Conservation (phyloP, 352 stramenopile species). For the Blastocystis sp. region DNA sequence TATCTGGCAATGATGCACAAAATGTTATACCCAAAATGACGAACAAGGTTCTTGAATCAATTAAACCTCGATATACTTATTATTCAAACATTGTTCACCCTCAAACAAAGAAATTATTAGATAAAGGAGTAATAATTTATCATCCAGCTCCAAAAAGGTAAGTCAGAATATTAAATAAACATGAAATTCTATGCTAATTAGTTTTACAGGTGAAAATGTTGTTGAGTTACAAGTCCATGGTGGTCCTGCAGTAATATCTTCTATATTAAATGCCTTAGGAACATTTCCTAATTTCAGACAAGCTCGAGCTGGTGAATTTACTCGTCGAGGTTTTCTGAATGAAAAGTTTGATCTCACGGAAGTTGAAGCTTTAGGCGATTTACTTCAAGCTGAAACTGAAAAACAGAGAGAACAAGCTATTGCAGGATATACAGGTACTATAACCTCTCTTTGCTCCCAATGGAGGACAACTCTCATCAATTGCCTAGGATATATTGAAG, state of each 20-base stretch:
- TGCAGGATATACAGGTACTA: constrained; percentile 49
- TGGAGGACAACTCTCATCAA: constrained; percentile 56
- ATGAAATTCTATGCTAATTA: constrained; percentile 24
- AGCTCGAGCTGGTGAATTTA: constrained; percentile 62
- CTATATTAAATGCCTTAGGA: constrained; percentile 54
- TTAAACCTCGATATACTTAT: background rate
- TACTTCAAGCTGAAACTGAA: constrained; percentile 62
- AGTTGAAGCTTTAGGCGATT: constrained; percentile 60
- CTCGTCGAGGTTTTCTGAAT: constrained; percentile 63
- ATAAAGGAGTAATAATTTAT: constrained; percentile 57
- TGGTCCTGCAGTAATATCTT: constrained; percentile 55
- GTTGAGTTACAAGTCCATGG: constrained; percentile 65
- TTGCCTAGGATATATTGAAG: constrained; percentile 57
- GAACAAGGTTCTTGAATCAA: background rate
- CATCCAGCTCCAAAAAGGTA: constrained; percentile 57
- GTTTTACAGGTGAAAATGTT: constrained; percentile 59
- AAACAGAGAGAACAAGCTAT: constrained; percentile 57
- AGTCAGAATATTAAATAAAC: too few species aligned
- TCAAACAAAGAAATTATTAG: constrained; percentile 52
- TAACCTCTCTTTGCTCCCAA: constrained; percentile 58
- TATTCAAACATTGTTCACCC: constrained; percentile 56
- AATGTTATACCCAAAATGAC: constrained; percentile 24
- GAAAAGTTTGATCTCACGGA: constrained; percentile 48
- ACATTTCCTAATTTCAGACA: constrained; percentile 39
- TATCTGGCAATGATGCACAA: constrained; percentile 48